These are phyloP conservation scores for Aspergillus carlsbadensis DNA, from an alignment of 495 filamentous ascomycete genomes.

Conservation along the genomic window DNA sequence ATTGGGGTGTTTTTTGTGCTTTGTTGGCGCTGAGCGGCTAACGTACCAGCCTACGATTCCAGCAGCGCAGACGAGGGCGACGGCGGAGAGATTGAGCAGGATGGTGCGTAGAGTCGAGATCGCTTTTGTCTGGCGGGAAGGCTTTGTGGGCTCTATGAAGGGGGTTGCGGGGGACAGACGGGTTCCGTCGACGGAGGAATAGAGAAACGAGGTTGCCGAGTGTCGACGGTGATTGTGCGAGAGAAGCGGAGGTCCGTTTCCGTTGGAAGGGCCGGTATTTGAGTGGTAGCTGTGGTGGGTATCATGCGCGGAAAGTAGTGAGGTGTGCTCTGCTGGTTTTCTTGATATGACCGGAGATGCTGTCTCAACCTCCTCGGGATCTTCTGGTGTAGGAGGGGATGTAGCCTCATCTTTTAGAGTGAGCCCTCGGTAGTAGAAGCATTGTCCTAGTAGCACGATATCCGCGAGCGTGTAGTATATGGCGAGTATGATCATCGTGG, in stretches of 20 bases:
- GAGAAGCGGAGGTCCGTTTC: slow-evolving; percentile 8
- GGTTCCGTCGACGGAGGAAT: slow-evolving; percentile 50
- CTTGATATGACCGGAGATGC: slow-evolving; percentile 11
- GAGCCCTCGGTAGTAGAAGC: slow-evolving; percentile 91
- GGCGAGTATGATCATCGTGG: slow-evolving; percentile 94
- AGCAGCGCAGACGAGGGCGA: slow-evolving; percentile 76
- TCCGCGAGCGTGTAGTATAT: slow-evolving; percentile 96
- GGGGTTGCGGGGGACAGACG: slow-evolving; percentile 83
- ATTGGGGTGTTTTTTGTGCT: not conserved
- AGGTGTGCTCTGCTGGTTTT: slow-evolving; percentile 33
- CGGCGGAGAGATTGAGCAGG: slow-evolving; percentile 67
- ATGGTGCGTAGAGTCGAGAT: slow-evolving; percentile 56
- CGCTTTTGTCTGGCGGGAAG: slow-evolving; percentile 26
- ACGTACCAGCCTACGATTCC: slow-evolving; percentile 87
- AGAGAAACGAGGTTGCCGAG: slow-evolving; percentile 35
- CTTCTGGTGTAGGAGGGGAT: slow-evolving; percentile 7
- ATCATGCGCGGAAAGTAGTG: slow-evolving; percentile 28
- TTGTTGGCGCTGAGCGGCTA: slow-evolving; percentile 33
- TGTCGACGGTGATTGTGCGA: slow-evolving; percentile 20
- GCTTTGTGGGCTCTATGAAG: slow-evolving; percentile 45
- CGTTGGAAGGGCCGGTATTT: slow-evolving; percentile 3
- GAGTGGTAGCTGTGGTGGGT: slow-evolving; percentile 26
- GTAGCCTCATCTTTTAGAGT: slow-evolving; percentile 58
- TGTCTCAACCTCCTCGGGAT: slow-evolving; percentile 15
- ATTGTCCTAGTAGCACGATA: slow-evolving; percentile 81